Conservation (phyloP, 345 rosid species). For the Gossypium raimondii region DNA sequence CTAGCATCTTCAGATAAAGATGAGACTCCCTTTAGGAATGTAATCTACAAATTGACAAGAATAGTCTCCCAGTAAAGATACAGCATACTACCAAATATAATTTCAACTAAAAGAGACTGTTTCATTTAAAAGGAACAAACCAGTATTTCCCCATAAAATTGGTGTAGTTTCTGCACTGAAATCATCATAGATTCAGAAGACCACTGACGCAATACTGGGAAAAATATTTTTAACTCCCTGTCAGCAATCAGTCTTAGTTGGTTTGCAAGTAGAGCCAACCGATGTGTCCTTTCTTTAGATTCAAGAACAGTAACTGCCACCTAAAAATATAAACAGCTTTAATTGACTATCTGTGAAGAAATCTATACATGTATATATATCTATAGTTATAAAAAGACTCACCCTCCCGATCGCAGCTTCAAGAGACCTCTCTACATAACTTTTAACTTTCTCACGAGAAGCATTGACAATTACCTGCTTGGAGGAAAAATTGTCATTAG, state of each 20-base stretch:
- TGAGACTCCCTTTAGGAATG: slow-evolving; percentile 64
- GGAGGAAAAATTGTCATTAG: slow-evolving; percentile 14
- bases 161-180: slow-evolving; percentile 60
- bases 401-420: slow-evolving; percentile 76
- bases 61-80: neutral
- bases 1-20: slow-evolving; percentile 73
- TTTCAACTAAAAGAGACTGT: slow-evolving; percentile 14
- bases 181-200: slow-evolving; percentile 63
- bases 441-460: slow-evolving; percentile 47
- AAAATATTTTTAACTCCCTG: slow-evolving; percentile 63
- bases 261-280: slow-evolving; percentile 76
- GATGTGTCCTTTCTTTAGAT: slow-evolving; percentile 56
- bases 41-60: slow-evolving; percentile 47
- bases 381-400: slow-evolving; percentile 27
- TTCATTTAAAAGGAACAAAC: slow-evolving; percentile 39
- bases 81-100: neutral
- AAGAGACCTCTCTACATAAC: slow-evolving; percentile 56
- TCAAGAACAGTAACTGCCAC: slow-evolving; percentile 50
- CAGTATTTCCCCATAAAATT: slow-evolving; percentile 85
- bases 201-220: slow-evolving; percentile 57
- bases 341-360: neutral
- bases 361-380: neutral
- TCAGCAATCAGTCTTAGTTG: slow-evolving; percentile 69
- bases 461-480: slow-evolving; percentile 50
- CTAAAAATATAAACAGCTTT: slow-evolving; percentile 33